Base-by-base conservation (phyloP, 768 basidiomycete genomes). In the Hortiboletus campestris region DNA sequence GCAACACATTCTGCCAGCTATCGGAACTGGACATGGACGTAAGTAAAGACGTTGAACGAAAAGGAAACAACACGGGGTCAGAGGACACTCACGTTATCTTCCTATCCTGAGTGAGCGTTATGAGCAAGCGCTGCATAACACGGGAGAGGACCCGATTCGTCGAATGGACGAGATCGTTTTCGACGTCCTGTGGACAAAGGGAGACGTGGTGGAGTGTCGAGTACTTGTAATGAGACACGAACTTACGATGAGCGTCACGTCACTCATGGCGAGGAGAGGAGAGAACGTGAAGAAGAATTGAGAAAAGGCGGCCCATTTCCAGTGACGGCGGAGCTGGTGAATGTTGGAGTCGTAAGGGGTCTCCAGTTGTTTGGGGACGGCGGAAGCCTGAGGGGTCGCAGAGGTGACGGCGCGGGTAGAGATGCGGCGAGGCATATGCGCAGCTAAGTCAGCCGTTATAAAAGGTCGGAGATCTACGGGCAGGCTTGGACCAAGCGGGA, bases 261-360 rank as follows among this genome's bases (percentile, higher is more conserved):
- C 88, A 42, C 80, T 73, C 76, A 88, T 79, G 38, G 84, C 77
- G 60, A 95, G 82, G 53, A 94, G 78, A 47, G 81, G 80, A 46
- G 81, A 78, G 74, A 95, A 96, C 28, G 88, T 92, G 70, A 81
- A 87, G 74, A 91, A 87, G 80, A 96, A 95, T 70, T 95, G 92
- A 72, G 83, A 82, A 72, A 94, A 89, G 25, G 88, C 88, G 6
- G 94, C 94, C 92, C 92, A 96, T 78, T 89, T 86, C 91, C 91
- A 95, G 60, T 92, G 83, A 55, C 77, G 84, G 53, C 94, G 80
- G 49, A 97, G 85, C 29, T 75, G 66, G 43, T 68, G 57, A 49
- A 88, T 69, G 63, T 83, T 75, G 62, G 63, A 61, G 47, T 74
- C 72, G 54, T 65, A 66, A 48, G 64, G 57, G 49, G 69, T 49